Conservation (phyloP, 441 rosid genomes). For the Geranium incanum region DNA sequence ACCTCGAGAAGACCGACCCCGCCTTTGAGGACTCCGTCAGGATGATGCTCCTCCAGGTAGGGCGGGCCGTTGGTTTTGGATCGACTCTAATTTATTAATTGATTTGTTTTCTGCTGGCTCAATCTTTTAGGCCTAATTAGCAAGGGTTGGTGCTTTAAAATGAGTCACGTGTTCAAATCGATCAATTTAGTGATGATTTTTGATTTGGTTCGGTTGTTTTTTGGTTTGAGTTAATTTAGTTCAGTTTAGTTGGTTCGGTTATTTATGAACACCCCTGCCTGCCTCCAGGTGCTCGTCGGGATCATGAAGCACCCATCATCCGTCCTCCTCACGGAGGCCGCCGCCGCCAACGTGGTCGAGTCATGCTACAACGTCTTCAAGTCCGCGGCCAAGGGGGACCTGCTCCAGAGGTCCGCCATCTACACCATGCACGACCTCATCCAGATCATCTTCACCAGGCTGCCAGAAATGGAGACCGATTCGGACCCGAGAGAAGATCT, state of each 20-base stretch:
- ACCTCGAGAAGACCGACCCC: constrained; percentile 57
- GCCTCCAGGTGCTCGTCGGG: constrained; percentile 48
- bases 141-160: too few species aligned
- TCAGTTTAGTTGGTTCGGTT: too few species aligned
- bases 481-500: constrained; percentile 48
- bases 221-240: too few species aligned
- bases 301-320: constrained; percentile 67
- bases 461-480: constrained; percentile 52
- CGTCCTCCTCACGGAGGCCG: constrained; percentile 46
- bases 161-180: too few species aligned
- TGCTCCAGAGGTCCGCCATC: constrained; percentile 69
- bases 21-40: constrained; percentile 60
- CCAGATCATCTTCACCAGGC: constrained; percentile 59
- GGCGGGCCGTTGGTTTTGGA: too few species aligned
- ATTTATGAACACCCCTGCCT: constrained; percentile 21
- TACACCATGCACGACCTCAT: constrained; percentile 73
- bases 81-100: too few species aligned
- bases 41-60: constrained; percentile 33
- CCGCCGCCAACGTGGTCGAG: constrained; percentile 28
- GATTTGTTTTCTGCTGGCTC: too few species aligned
- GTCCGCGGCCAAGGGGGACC: constrained; percentile 55
- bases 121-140: too few species aligned
- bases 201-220: too few species aligned
- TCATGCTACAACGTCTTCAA: constrained; percentile 17
- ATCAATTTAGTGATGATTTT: too few species aligned